phyloP scores from a whole-genome alignment of 106 monocot species.

The Acanthochlamys bracteata region DNA sequence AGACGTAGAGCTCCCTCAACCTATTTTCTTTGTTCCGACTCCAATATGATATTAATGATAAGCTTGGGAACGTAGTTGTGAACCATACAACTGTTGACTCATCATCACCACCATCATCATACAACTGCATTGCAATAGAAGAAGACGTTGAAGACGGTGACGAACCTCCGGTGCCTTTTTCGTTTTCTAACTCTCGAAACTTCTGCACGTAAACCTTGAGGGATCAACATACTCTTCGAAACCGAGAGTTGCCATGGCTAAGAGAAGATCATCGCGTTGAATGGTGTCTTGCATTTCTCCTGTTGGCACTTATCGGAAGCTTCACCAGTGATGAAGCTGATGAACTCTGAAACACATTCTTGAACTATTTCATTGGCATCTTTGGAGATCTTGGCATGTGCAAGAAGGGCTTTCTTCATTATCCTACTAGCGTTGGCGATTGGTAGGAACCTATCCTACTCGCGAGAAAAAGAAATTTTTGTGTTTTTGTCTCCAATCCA shows the following conservation, averaged over 20 bases:
- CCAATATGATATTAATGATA: slow-evolving; percentile 16
- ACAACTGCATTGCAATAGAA: not conserved
- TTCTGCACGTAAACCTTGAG: slow-evolving; percentile 60
- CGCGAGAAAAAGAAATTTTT: not conserved
- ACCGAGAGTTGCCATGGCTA: not conserved
- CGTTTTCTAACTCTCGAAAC: slow-evolving; percentile 56
- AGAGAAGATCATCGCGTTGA: not conserved
- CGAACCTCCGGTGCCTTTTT: slow-evolving; percentile 8
- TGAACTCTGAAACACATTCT: not conserved
- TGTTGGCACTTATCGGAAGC: not conserved
- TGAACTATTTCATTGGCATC: not conserved
- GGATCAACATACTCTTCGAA: not conserved
- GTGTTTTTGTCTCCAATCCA: too few relatives aligned
- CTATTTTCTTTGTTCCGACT: not conserved
- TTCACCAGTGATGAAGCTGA: not conserved
- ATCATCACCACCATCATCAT: slow-evolving; percentile 19
- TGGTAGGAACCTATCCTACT: not conserved
- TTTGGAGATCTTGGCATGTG: not conserved
- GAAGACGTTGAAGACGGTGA: not conserved
- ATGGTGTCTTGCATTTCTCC: not conserved
- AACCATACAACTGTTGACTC: slow-evolving; percentile 27
- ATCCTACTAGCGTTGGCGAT: not conserved
- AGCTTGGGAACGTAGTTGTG: not conserved
- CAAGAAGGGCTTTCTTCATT: slow-evolving; percentile 3
- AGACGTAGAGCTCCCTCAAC: not conserved